Evolutionary conservation across 1,284 basidiomycete genomes (phyloP), one percentile per base, ranked within the genome.

Genomic region (Heimioporus retisporus): DNA sequence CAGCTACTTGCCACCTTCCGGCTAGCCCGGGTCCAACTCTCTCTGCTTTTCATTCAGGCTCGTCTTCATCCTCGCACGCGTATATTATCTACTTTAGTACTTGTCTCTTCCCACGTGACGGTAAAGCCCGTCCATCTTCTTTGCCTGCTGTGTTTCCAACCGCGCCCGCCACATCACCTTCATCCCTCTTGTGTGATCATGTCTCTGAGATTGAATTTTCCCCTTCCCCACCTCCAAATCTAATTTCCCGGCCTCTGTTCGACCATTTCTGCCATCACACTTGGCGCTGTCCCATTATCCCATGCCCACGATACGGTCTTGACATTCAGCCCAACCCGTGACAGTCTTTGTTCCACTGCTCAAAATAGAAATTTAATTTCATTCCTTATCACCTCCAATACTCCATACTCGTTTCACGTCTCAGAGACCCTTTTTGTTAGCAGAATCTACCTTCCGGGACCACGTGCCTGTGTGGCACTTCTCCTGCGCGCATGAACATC

Each of bases 371-470:
- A 76, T 35, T 35, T 35, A 5, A 35, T 35, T 35, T 35, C 31
- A 35, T 35, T 35, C 31, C 31, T 65, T 69, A 66, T 65, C 67
- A 68, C 25, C 11, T 63, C 64, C n/a, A n/a, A n/a, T n/a, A n/a
- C 65, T 75, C 67, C 75, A 73, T 75, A 65, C 69, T 56, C 72
- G 74, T 76, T 73, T 73, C 72, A 76, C 61, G 55, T 69, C 59
- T 44, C 48, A 63, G n/a, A n/a, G n/a, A 64, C 68, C 65, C 69
- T 73, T 75, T 71, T 59, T 62, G 44, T 60, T 59, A 58, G 51
- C 63, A 69, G 63, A 72, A 73, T 75, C 60, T 73, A 67, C 68
- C 73, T 76, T 65, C 75, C 72, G 75, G 65, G n/a, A 72, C 77
- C 73, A 74, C 73, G 65, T 74, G 72, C 46, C 5, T 48, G 18